phyloP scores from a whole-genome alignment of 331 rosid genomes.

The Quercus lobata region DNA sequence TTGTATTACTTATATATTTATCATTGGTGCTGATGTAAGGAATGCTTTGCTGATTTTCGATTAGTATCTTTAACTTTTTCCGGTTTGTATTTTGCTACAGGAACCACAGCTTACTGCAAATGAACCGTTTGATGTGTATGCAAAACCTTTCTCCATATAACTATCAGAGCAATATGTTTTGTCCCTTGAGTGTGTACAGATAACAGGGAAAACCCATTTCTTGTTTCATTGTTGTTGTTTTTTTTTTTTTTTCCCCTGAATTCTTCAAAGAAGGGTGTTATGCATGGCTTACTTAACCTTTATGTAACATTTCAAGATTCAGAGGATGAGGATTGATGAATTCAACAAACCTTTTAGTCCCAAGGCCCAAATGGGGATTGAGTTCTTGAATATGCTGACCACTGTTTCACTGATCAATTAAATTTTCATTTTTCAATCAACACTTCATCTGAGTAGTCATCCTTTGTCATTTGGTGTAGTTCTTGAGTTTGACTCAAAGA shows the following conservation, averaged over 20 bases:
- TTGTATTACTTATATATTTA: background rate
- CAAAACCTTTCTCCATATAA: conserved; percentile 67
- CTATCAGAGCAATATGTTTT: background rate
- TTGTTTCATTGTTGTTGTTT: background rate
- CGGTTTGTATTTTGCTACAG: conserved; percentile 41
- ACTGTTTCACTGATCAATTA: background rate
- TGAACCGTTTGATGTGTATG: conserved; percentile 70
- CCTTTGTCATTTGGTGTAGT: too few species aligned
- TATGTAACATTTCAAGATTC: too few species aligned
- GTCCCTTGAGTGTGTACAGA: background rate
- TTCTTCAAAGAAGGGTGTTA: background rate
- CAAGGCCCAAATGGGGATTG: background rate
- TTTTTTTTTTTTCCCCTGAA: background rate
- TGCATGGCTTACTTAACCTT: background rate
- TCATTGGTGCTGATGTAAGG: background rate
- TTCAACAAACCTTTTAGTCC: background rate
- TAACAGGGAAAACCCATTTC: background rate
- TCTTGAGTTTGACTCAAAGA: background rate
- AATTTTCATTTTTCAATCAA: too few species aligned
- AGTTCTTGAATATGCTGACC: background rate
- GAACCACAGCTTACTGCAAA: conserved; percentile 86
- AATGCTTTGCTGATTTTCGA: conserved; percentile 1
- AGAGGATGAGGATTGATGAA: background rate
- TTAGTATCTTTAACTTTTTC: background rate
- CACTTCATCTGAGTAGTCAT: too few species aligned